These are phyloP conservation scores for Periconia macrospinosa DNA, from an alignment of 2,329 filamentous ascomycete species.

Conservation along the genomic window DNA sequence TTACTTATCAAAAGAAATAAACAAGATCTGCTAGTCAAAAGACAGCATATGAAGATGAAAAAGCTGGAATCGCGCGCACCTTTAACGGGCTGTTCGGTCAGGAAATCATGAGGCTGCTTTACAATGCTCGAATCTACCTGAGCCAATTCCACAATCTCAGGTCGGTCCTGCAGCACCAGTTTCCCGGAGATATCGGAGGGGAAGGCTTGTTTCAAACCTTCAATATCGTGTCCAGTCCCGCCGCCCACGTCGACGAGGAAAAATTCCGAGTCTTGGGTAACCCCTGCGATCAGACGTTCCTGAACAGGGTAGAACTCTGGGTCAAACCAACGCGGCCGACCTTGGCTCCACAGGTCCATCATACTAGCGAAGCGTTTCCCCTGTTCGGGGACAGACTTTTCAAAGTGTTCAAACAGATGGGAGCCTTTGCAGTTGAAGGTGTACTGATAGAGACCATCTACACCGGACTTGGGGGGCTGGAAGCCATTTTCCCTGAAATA, in stretches of 20 bases:
- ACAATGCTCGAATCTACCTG: slow-evolving; percentile 24
- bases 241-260: slow-evolving; percentile 31
- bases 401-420: slow-evolving; percentile 27
- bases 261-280: slow-evolving; percentile 4
- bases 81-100: slow-evolving; percentile 35
- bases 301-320: slow-evolving; percentile 23
- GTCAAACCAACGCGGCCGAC: slow-evolving; percentile 25
- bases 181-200: slow-evolving; percentile 15
- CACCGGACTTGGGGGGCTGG: slow-evolving; percentile 14
- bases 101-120: slow-evolving; percentile 39
- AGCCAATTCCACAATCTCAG: slow-evolving; percentile 25
- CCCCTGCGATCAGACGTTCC: slow-evolving; percentile 22
- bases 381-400: slow-evolving; percentile 21
- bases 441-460: slow-evolving; percentile 27
- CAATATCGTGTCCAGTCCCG: slow-evolving; percentile 26
- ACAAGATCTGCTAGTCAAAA: neutral
- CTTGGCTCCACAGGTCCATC: slow-evolving; percentile 31
- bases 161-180: slow-evolving; percentile 25
- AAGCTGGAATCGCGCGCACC: slow-evolving; percentile 19
- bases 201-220: slow-evolving; percentile 19
- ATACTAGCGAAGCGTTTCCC: slow-evolving; percentile 28
- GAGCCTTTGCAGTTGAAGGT: slow-evolving; percentile 21
- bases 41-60: too few relatives aligned
- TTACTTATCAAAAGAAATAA: neutral
- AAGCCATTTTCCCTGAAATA: slow-evolving; percentile 21